Conservation (phyloP, 2,329 filamentous ascomycete genomes). For the Colletotrichum filicis region DNA sequence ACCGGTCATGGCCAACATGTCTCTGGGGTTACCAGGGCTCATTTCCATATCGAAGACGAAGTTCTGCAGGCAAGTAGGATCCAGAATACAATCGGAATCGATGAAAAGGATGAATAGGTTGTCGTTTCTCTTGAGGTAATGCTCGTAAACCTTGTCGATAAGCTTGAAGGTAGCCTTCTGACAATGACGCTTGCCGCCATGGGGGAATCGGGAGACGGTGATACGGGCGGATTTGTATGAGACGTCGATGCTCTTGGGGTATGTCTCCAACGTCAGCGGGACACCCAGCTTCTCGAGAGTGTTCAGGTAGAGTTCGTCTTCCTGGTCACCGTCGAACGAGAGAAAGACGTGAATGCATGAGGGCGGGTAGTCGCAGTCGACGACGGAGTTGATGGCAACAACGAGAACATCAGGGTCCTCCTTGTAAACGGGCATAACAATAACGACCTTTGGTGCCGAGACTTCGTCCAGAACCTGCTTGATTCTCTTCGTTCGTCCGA, state of each 20-base stretch:
- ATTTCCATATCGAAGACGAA: slow-evolving; percentile 99
- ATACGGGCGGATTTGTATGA: slow-evolving; percentile 84
- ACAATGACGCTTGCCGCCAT: slow-evolving; percentile 93
- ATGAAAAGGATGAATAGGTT: slow-evolving; percentile 97
- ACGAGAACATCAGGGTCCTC: slow-evolving; percentile 87
- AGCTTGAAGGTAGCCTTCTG: slow-evolving; percentile 94
- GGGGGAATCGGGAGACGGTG: slow-evolving; percentile 90
- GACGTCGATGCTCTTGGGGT: slow-evolving; percentile 92
- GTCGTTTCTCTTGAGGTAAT: slow-evolving; percentile 88
- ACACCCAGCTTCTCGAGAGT: slow-evolving; percentile 89
- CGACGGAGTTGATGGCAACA: slow-evolving; percentile 89
- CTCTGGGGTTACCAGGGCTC: slow-evolving; percentile 88
- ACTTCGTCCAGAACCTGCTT: slow-evolving; percentile 86
- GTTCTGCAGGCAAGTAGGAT: slow-evolving; percentile 92
- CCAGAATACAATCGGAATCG: slow-evolving; percentile 95
- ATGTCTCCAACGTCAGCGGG: slow-evolving; percentile 78
- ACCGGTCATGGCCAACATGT: slow-evolving; percentile 97
- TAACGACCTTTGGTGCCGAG: slow-evolving; percentile 91
- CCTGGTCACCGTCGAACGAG: slow-evolving; percentile 91
- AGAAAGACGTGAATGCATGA: slow-evolving; percentile 95
- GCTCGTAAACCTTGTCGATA: slow-evolving; percentile 90
- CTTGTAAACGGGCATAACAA: slow-evolving; percentile 97
- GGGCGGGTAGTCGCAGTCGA: slow-evolving; percentile 92
- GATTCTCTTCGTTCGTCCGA: slow-evolving; percentile 84
- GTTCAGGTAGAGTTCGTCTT: slow-evolving; percentile 89